Percentiles rank a stretch among this genome's conserved stretches.
Conservation (phyloP, 345 rosid species). For the Kandelia obovata region DNA sequence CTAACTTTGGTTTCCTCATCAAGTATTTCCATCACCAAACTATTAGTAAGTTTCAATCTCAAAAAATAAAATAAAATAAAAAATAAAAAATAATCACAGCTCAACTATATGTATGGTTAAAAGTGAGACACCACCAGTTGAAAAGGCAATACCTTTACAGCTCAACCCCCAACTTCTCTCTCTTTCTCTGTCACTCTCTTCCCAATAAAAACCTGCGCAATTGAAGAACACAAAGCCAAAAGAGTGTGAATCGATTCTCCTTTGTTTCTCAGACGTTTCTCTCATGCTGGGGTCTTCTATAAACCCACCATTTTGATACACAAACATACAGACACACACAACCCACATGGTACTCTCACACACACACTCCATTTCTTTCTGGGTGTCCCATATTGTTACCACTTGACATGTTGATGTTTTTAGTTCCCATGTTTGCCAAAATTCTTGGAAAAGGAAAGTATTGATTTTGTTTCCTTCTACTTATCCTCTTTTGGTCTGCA, state of each 20-base stretch:
- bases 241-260: constrained; percentile 2
- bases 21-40: too few relatives aligned
- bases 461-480: neutral
- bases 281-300: neutral
- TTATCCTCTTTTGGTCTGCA: neutral
- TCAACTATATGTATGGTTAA: too few relatives aligned
- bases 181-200: neutral
- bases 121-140: too few relatives aligned
- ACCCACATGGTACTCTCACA: neutral
- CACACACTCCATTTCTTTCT: neutral
- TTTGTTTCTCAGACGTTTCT: constrained; percentile 5
- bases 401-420: constrained; percentile 4
- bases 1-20: too few relatives aligned
- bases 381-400: neutral
- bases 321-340: neutral
- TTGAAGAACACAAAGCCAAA: neutral
- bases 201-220: neutral
- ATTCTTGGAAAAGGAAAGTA: neutral
- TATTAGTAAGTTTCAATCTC: too few relatives aligned
- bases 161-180: neutral
- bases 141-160: too few relatives aligned
- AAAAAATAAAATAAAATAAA: too few relatives aligned
- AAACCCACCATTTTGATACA: neutral
- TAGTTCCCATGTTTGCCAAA: neutral
- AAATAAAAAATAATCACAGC: too few relatives aligned